Conservation (phyloP, 2,329 filamentous ascomycete species). For the Aureobasidium sp. region DNA sequence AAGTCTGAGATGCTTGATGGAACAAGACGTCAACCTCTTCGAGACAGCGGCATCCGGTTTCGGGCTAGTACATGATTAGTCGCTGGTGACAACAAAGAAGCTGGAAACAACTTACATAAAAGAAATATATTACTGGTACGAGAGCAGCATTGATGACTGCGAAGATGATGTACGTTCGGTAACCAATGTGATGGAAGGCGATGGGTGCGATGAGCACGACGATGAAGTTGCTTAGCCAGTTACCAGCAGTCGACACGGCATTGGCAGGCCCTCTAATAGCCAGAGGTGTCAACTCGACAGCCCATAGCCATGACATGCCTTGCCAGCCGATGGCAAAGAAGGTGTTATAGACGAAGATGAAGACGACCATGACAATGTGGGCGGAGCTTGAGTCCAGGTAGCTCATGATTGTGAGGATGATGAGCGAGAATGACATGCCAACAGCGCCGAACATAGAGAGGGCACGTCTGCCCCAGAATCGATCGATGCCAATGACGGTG, state of each 20-base stretch:
- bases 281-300: slow-evolving; percentile 53
- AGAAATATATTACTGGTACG: background rate
- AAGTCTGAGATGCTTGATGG: slow-evolving; percentile 36
- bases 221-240: slow-evolving; percentile 52
- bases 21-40: slow-evolving; percentile 66
- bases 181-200: slow-evolving; percentile 22
- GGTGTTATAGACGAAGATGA: slow-evolving; percentile 55
- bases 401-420: slow-evolving; percentile 29
- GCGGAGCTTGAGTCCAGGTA: slow-evolving; percentile 43
- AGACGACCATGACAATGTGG: slow-evolving; percentile 57
- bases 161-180: slow-evolving; percentile 30
- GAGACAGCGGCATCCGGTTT: slow-evolving; percentile 47
- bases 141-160: slow-evolving; percentile 29
- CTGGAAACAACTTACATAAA: background rate
- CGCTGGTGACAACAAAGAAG: background rate
- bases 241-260: slow-evolving; percentile 53
- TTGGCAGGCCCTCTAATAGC: slow-evolving; percentile 53
- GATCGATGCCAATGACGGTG: slow-evolving; percentile 36
- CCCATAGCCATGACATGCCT: slow-evolving; percentile 55
- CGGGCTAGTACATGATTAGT: slow-evolving; percentile 35
- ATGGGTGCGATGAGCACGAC: slow-evolving; percentile 22
- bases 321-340: slow-evolving; percentile 55
- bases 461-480: slow-evolving; percentile 27
- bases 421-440: slow-evolving; percentile 39
- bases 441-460: slow-evolving; percentile 27